phyloP scores from a whole-genome alignment of 768 basidiomycete species.

The Boletus sp. region DNA sequence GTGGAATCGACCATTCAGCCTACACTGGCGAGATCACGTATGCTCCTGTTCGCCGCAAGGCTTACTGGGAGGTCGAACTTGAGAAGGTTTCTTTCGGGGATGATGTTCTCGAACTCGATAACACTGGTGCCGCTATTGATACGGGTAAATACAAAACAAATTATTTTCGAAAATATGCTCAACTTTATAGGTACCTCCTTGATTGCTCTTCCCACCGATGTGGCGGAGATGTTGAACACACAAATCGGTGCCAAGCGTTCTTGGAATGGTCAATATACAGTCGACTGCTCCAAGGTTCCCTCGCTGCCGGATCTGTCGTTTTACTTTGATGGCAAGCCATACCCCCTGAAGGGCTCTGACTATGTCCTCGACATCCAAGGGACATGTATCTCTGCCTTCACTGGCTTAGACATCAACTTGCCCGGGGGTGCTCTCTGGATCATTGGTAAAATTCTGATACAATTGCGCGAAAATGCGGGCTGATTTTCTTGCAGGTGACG shows the following conservation, averaged over 20 bases:
- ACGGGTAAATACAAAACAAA: conserved; percentile 50
- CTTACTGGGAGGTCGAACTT: conserved; percentile 98
- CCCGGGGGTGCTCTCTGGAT: conserved; percentile 85
- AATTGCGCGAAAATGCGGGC: neutral
- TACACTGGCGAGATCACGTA: conserved; percentile 82
- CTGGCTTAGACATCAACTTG: conserved; percentile 83
- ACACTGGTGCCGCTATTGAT: conserved; percentile 91
- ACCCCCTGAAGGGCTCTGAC: conserved; percentile 76
- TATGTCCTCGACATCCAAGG: conserved; percentile 90
- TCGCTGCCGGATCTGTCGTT: conserved; percentile 80
- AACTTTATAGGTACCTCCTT: conserved; percentile 72
- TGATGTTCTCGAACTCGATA: conserved; percentile 85
- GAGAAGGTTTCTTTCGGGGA: conserved; percentile 81
- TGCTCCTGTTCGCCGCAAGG: conserved; percentile 89
- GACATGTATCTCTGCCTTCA: conserved; percentile 93
- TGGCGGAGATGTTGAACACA: conserved; percentile 96
- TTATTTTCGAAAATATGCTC: neutral
- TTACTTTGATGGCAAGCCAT: conserved; percentile 76
- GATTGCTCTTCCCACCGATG: conserved; percentile 88
- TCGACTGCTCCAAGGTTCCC: conserved; percentile 87
- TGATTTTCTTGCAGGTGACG: conserved; percentile 53
- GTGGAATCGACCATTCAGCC: conserved; percentile 75
- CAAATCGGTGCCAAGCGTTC: conserved; percentile 91
- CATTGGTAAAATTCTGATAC: conserved; percentile 52
- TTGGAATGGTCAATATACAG: conserved; percentile 94